These are phyloP conservation scores for Evernia prunastri DNA, from an alignment of 495 filamentous ascomycete species.

Conservation along the genomic window DNA sequence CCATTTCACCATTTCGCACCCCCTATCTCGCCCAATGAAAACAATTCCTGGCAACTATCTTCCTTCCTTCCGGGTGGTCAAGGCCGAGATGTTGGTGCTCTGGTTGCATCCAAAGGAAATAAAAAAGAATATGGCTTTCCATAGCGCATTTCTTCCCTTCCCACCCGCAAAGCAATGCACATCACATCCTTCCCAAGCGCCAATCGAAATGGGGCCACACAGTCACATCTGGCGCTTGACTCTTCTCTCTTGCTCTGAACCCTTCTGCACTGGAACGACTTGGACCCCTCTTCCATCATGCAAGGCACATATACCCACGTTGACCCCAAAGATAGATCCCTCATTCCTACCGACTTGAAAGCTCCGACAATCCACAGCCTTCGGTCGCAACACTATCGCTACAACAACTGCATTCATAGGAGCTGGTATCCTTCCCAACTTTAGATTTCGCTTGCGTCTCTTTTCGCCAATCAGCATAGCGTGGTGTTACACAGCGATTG, in stretches of 20 bases:
- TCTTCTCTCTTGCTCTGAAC: neutral
- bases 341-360: slow-evolving; percentile 2
- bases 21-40: neutral
- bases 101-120: neutral
- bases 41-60: neutral
- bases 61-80: neutral
- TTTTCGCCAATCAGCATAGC: slow-evolving; percentile 12
- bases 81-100: neutral
- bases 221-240: slow-evolving; percentile 6
- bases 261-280: slow-evolving; percentile 1
- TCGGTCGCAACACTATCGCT: slow-evolving; percentile 16
- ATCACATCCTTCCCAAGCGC: slow-evolving; percentile 22
- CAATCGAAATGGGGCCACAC: slow-evolving; percentile 12
- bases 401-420: slow-evolving; percentile 12
- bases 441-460: neutral
- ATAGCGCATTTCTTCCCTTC: neutral
- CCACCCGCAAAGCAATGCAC: slow-evolving; percentile 2
- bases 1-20: neutral
- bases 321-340: slow-evolving; percentile 13
- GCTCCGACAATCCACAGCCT: slow-evolving; percentile 5
- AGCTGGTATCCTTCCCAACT: slow-evolving; percentile 19
- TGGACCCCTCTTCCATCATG: slow-evolving; percentile 8
- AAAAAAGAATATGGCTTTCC: no score
- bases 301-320: slow-evolving; percentile 21
- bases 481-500: slow-evolving; percentile 12